A percentile compares a stretch with the other conserved stretches of the same genome.
Conservation (phyloP, 306 rosid species). For the Echinosophora koreensis region DNA sequence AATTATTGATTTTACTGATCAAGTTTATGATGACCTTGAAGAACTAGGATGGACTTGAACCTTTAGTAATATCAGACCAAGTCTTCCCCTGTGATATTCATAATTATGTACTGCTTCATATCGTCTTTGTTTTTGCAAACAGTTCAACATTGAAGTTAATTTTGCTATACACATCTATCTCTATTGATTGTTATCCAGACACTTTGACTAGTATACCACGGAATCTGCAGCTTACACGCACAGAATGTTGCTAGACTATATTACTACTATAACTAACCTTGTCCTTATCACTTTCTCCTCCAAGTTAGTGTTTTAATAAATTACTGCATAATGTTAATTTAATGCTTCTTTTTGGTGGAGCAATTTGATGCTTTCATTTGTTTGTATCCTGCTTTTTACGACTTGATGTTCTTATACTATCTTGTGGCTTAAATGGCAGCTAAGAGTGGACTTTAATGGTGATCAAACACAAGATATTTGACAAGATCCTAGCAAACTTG, state of each 20-base stretch:
- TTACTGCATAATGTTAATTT: no score
- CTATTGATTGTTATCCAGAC: slow-evolving; percentile 17
- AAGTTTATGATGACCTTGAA: slow-evolving; percentile 39
- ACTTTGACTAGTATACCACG: background rate
- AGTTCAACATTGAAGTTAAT: slow-evolving; percentile 16
- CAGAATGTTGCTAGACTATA: slow-evolving; percentile 21
- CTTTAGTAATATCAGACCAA: background rate
- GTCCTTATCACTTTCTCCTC: background rate
- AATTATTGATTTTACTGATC: background rate
- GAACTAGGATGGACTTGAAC: background rate
- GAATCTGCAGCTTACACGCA: slow-evolving; percentile 2
- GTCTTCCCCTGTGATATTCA: slow-evolving; percentile 3
- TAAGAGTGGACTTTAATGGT: slow-evolving; percentile 78
- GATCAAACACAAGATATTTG: slow-evolving; percentile 77
- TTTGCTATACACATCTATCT: background rate
- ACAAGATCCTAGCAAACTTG: slow-evolving; percentile 64
- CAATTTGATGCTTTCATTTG: no score
- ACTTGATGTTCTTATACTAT: no score
- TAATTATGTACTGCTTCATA: no score
- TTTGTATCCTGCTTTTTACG: no score
- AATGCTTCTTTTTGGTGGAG: no score
- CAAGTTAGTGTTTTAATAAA: slow-evolving; percentile 29
- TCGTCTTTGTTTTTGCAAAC: no score
- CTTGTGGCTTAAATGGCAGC: no score
- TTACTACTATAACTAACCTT: slow-evolving; percentile 26